Percentiles rank a stretch among this genome's conserved stretches.
phyloP scores from a whole-genome alignment of 192 early-diverging fungal genomes.

The Chytriomyces confervae region DNA sequence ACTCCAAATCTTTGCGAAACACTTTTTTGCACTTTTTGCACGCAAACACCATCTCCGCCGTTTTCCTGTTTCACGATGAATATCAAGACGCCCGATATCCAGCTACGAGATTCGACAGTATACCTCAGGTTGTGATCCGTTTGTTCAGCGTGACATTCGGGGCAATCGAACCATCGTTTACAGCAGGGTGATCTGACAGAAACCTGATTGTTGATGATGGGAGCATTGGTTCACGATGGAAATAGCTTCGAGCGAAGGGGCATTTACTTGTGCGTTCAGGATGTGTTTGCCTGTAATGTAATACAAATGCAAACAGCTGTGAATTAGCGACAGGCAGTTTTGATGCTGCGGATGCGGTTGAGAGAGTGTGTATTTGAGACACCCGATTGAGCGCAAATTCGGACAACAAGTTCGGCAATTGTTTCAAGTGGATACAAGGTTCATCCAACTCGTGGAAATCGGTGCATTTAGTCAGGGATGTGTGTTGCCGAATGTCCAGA shows the following conservation, averaged over 20 bases:
- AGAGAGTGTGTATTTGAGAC: no score
- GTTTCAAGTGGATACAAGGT: no score
- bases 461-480: no score
- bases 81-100: not conserved
- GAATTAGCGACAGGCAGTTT: no score
- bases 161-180: constrained; percentile 95
- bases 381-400: no score
- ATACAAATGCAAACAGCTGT: not conserved
- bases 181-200: constrained; percentile 93
- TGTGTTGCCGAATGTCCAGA: no score
- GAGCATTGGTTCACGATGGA: constrained; percentile 10
- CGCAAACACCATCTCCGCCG: constrained; percentile 89
- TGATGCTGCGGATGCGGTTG: no score
- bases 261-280: constrained; percentile 89
- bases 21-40: constrained; percentile 99
- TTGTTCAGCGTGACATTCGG: constrained; percentile 89
- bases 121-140: constrained; percentile 73
- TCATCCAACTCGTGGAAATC: no score
- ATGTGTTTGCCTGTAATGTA: constrained; percentile 81
- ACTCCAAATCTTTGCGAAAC: constrained; percentile 89
- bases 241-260: not conserved
- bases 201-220: constrained; percentile 57
- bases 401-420: no score
- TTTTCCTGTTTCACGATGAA: constrained; percentile 57
- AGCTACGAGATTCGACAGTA: not conserved